A percentile compares a stretch with the other conserved stretches of the same genome.
Evolutionary conservation across 2,329 filamentous ascomycete species (phyloP).

Genomic region (Arthrinium phaeospermum): DNA sequence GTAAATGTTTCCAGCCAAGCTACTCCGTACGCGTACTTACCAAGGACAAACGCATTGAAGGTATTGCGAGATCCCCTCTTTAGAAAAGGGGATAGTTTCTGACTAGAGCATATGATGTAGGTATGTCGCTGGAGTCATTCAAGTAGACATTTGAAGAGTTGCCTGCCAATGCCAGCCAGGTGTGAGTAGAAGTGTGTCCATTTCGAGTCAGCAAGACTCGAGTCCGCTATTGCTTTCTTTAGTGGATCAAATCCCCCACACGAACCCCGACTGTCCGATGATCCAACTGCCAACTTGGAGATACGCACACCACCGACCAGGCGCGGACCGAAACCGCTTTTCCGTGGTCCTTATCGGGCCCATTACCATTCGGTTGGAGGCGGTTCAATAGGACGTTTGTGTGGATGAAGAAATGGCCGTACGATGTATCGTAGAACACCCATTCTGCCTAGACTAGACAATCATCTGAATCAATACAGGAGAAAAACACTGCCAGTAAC

Average conservation of each 20-base stretch:
- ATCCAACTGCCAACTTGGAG: not conserved
- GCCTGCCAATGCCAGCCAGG: not conserved
- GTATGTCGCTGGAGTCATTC: not conserved
- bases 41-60: not conserved
- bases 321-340: slow-evolving; percentile 19
- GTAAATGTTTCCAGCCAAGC: not conserved
- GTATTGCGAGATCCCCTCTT: not conserved
- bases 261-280: not conserved
- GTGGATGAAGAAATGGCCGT: not conserved
- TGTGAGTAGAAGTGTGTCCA: not conserved
- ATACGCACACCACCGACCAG: not conserved
- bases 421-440: not conserved
- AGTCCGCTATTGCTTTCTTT: not conserved
- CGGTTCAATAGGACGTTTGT: not conserved
- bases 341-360: slow-evolving; percentile 1
- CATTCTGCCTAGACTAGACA: not conserved
- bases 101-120: not conserved
- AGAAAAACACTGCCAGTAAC: not conserved
- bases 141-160: not conserved
- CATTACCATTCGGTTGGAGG: slow-evolving; percentile 9
- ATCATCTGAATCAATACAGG: not conserved
- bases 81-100: not conserved
- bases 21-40: not conserved
- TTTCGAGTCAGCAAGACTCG: not conserved
- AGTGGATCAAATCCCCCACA: not conserved